Conservation (phyloP, 2,329 filamentous ascomycete species). For the Xylaria sp. region DNA sequence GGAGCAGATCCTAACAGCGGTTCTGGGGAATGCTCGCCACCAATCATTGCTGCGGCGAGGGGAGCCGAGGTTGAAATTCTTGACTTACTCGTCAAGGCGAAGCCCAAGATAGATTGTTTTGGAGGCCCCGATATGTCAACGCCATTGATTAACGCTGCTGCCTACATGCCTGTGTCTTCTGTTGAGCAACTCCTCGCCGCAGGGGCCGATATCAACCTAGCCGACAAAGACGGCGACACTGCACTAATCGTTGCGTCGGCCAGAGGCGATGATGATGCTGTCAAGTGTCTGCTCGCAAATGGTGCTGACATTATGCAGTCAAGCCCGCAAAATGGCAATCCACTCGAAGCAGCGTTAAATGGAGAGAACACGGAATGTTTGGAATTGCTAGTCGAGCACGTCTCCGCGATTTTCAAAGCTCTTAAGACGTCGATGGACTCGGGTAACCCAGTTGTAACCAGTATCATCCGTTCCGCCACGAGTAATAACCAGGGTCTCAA, state of each 20-base stretch:
- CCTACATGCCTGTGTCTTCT: constrained; percentile 47
- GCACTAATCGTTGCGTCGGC: constrained; percentile 52
- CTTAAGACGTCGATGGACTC: constrained; percentile 47
- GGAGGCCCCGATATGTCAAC: constrained; percentile 50
- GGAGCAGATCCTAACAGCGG: constrained; percentile 53
- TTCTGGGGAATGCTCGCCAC: constrained; percentile 48
- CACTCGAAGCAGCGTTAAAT: constrained; percentile 46
- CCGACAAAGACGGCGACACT: constrained; percentile 50
- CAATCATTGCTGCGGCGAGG: constrained; percentile 52
- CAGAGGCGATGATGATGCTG: constrained; percentile 48
- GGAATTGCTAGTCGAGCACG: constrained; percentile 46
- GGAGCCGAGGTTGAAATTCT: constrained; percentile 51
- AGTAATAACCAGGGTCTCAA: constrained; percentile 45
- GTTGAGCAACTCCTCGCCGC: constrained; percentile 49
- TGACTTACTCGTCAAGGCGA: constrained; percentile 49
- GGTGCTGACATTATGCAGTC: constrained; percentile 51
- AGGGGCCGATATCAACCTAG: constrained; percentile 52
- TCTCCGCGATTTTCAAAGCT: constrained; percentile 46
- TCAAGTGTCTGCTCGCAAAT: constrained; percentile 49
- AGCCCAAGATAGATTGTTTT: constrained; percentile 51
- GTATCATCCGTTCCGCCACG: constrained; percentile 45
- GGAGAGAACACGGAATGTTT: constrained; percentile 44
- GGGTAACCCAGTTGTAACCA: constrained; percentile 45
- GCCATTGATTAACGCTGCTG: constrained; percentile 52
- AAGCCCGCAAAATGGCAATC: constrained; percentile 46